A percentile compares a stretch with the other conserved stretches of the same genome.
phyloP scores from a whole-genome alignment of 2,329 filamentous ascomycete genomes.

The Fusarium udum region DNA sequence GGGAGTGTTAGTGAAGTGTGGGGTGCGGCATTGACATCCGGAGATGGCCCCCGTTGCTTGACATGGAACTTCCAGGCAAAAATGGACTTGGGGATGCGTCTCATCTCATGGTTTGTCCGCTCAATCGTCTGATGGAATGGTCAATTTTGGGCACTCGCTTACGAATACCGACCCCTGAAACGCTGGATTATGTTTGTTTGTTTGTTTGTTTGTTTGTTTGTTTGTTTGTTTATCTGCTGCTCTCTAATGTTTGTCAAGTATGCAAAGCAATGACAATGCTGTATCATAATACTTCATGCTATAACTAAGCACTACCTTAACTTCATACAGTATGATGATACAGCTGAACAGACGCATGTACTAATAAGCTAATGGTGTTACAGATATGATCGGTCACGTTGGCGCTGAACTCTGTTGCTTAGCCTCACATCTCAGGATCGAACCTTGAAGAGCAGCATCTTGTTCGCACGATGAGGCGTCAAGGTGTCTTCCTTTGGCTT shows the following conservation, averaged over 20 bases:
- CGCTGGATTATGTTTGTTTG: neutral
- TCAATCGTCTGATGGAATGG: conserved; percentile 32
- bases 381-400: conserved; percentile 14
- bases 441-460: conserved; percentile 31
- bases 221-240: conserved; percentile 4
- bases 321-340: neutral
- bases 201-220: neutral
- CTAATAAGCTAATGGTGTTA: conserved; percentile 7
- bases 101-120: conserved; percentile 20
- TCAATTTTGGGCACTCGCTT: neutral
- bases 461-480: conserved; percentile 7
- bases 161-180: neutral
- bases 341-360: neutral
- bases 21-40: conserved; percentile 39
- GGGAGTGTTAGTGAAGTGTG: conserved; percentile 20
- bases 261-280: conserved; percentile 1
- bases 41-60: conserved; percentile 21
- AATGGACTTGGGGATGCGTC: conserved; percentile 8
- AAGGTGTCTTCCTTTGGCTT: conserved; percentile 8
- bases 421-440: conserved; percentile 29
- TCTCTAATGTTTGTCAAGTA: neutral
- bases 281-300: neutral
- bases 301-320: neutral
- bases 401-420: conserved; percentile 39
- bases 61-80: conserved; percentile 2